phyloP scores from a whole-genome alignment of 805 yeast species.

The Allodekkera sacchari region DNA sequence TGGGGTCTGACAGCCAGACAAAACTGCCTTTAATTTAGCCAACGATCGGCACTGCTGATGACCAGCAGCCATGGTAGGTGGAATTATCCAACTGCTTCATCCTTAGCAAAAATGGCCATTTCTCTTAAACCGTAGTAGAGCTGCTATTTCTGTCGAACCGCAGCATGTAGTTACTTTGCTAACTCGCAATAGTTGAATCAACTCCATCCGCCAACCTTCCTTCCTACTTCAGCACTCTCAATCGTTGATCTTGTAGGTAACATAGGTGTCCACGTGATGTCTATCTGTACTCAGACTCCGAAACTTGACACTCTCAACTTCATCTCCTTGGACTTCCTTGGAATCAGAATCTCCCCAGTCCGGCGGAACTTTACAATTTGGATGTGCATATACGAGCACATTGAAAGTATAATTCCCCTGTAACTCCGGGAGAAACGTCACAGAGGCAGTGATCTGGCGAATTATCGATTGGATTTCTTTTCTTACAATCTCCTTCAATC shows the following conservation, averaged over 20 bases:
- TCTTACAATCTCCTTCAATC: slow-evolving; percentile 44
- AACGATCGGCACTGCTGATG: no score
- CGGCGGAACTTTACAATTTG: slow-evolving; percentile 54
- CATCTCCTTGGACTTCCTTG: slow-evolving; percentile 40
- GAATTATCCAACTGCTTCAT: no score
- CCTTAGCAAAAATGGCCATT: no score
- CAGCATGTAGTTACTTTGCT: no score
- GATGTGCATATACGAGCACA: slow-evolving; percentile 75
- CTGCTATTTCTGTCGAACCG: no score
- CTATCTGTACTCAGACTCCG: slow-evolving; percentile 57
- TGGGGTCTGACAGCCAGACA: no score
- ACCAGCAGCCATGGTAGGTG: no score
- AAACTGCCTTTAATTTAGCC: no score
- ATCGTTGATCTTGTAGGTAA: slow-evolving; percentile 39
- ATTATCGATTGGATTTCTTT: slow-evolving; percentile 77
- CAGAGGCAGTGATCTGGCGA: slow-evolving; percentile 83
- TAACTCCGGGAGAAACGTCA: slow-evolving; percentile 74
- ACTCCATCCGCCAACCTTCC: no score
- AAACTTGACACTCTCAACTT: slow-evolving; percentile 60
- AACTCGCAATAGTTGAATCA: no score
- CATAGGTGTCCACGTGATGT: slow-evolving; percentile 68
- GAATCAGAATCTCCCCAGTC: slow-evolving; percentile 79
- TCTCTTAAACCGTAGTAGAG: no score
- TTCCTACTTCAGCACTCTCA: slow-evolving; percentile 2
- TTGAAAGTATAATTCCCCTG: slow-evolving; percentile 65